A percentile compares a stretch with the other conserved stretches of the same genome.
These are phyloP conservation scores for Botrytis fabae DNA, from an alignment of 2,329 filamentous ascomycete genomes.

Conservation along the genomic window DNA sequence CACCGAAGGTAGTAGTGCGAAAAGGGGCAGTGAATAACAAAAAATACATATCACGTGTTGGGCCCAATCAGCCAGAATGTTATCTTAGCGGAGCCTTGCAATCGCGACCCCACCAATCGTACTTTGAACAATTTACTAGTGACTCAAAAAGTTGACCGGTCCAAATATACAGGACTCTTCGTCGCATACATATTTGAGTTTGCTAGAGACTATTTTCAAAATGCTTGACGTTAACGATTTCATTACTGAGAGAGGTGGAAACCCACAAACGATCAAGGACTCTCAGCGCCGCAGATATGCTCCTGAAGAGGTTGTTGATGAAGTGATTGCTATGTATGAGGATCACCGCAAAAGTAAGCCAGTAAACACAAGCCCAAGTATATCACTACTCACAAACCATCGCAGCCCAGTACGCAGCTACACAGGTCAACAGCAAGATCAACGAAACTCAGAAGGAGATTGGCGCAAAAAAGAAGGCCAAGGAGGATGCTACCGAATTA, in stretches of 20 bases:
- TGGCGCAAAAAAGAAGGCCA: constrained; percentile 87
- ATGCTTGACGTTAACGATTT: constrained; percentile 82
- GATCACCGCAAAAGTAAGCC: constrained; percentile 73
- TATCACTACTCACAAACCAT: constrained; percentile 17
- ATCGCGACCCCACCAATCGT: constrained; percentile 22
- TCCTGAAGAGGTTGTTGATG: constrained; percentile 80
- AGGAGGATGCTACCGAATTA: constrained; percentile 82
- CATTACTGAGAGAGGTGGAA: constrained; percentile 82
- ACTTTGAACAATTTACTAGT: constrained; percentile 23
- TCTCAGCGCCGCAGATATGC: constrained; percentile 83
- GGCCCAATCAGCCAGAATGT: constrained; percentile 19
- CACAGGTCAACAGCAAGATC: constrained; percentile 79
- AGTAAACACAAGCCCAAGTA: neutral
- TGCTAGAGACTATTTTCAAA: constrained; percentile 30
- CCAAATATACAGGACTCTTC: neutral
- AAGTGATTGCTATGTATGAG: constrained; percentile 84
- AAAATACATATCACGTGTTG: constrained; percentile 7
- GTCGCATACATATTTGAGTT: constrained; percentile 11
- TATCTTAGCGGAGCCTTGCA: constrained; percentile 23
- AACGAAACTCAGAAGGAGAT: constrained; percentile 91
- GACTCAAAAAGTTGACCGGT: constrained; percentile 22
- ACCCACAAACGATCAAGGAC: constrained; percentile 89
- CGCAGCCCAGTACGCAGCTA: constrained; percentile 71
- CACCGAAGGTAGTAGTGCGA: neutral
- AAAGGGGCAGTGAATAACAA: constrained; percentile 16